Base-by-base conservation (phyloP, 2,329 filamentous ascomycete species). In the Calonectria montana region DNA sequence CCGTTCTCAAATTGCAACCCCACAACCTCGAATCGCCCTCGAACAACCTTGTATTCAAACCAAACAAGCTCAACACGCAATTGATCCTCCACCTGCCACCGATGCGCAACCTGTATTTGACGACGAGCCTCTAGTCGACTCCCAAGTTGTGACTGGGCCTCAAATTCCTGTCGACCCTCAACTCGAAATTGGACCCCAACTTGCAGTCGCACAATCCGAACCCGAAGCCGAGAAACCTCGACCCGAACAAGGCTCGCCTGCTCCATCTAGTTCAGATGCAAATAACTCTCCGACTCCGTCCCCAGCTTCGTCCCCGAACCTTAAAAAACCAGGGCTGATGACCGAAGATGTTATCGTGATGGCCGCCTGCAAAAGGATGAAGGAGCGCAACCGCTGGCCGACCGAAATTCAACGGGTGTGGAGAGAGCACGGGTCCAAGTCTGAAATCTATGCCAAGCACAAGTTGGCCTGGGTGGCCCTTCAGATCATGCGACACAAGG, bases 381-480 rank as follows among this genome's bases (percentile, higher is more conserved):
- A 4, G 53, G 53, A 39, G 53, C 53, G 53, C 35, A 59, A 59
- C 53, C 53, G 53, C 2, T 59, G 53, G 53, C 53, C 53, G 12
- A 59, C 23, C 13, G 53, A 59, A 21, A 59, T 59, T 16, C 53
- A 59, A 31, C 31, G 53, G 53, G 53, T 59, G 10, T 59, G 53
- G 53, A 59, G 37, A 8, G 53, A 59, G 21, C 53, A 59, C 31
- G 53, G 53, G 12, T 59, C 29, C 35, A 39, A 27, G 53, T 59
- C 53, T 31, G 53, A 59, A 7, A 23, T 59, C 2, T 59, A 59
- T 35, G 53, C 31, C 13, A 59, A 59, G 21, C 23, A 59, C 21
- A 59, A 59, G 53, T 21, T 59, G n/a, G 53, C 53, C 6, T 59
- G 53, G 53, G 53, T 59, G 31, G 53, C 53, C n/a, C 29, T 59